Evolutionary conservation across 768 basidiomycete species (phyloP).

Genomic region (Lactifluus subvellereus): DNA sequence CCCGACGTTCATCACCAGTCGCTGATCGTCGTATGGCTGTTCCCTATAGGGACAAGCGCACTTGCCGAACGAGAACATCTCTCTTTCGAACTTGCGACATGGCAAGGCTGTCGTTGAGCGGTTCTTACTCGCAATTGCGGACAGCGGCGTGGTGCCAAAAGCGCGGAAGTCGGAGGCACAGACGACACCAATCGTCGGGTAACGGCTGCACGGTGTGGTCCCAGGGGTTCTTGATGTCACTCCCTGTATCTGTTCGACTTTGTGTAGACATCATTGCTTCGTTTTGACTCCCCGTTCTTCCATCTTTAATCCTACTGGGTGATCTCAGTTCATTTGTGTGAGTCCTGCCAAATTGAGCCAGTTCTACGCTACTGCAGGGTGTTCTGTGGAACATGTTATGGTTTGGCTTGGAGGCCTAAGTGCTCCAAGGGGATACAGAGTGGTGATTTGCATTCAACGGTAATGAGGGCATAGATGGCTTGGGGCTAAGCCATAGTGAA

Average conservation of each 20-base stretch:
- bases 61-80: conserved; percentile 88
- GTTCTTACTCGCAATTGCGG: conserved; percentile 55
- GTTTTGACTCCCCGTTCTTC: background rate
- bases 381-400: too few species aligned
- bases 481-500: too few species aligned
- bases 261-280: background rate
- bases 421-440: too few species aligned
- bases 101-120: conserved; percentile 75
- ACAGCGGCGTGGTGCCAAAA: conserved; percentile 13
- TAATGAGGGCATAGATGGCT: too few species aligned
- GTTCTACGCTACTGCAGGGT: too few species aligned
- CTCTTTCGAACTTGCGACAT: conserved; percentile 70
- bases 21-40: background rate
- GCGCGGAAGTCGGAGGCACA: background rate
- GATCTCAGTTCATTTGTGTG: too few species aligned
- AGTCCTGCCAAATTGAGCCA: too few species aligned
- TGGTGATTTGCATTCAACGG: too few species aligned
- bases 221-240: background rate
- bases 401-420: too few species aligned
- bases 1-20: background rate
- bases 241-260: background rate
- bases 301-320: too few species aligned
- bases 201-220: background rate
- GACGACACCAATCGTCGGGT: background rate
- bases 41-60: conserved; percentile 76